phyloP scores from a whole-genome alignment of 176 grass and related monocot species.

The Puya raimondii region DNA sequence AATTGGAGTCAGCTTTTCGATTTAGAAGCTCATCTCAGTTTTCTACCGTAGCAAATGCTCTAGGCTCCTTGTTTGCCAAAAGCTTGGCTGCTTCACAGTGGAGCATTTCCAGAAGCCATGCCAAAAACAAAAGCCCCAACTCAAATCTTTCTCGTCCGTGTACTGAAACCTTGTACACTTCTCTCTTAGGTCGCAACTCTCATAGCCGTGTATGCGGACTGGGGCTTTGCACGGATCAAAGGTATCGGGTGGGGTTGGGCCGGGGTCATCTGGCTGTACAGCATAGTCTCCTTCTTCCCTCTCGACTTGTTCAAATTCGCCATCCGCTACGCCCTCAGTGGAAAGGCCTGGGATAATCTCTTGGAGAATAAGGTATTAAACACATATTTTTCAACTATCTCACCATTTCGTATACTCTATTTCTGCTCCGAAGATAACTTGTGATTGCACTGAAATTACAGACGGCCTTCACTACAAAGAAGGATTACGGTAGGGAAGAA shows the following conservation, averaged over 20 bases:
- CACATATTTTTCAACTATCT: not conserved
- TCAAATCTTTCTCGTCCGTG: too few relatives aligned
- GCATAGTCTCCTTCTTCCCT: slow-evolving; percentile 57
- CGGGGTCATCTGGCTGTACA: slow-evolving; percentile 93
- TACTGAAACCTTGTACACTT: too few relatives aligned
- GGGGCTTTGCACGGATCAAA: slow-evolving; percentile 48
- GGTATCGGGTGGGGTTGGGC: slow-evolving; percentile 94
- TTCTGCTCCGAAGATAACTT: not conserved
- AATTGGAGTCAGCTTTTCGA: too few relatives aligned
- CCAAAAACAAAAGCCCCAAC: too few relatives aligned
- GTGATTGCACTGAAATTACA: slow-evolving; percentile 10
- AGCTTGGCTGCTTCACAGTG: too few relatives aligned
- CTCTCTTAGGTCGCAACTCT: slow-evolving; percentile 51
- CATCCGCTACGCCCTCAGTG: slow-evolving; percentile 76
- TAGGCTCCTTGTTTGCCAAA: too few relatives aligned
- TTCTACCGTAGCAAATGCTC: too few relatives aligned
- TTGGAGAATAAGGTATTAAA: slow-evolving; percentile 62
- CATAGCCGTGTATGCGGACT: slow-evolving; percentile 50
- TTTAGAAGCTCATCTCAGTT: too few relatives aligned
- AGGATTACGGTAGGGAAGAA: slow-evolving; percentile 86
- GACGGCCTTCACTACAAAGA: slow-evolving; percentile 79
- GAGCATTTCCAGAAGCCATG: too few relatives aligned
- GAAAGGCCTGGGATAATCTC: slow-evolving; percentile 81
- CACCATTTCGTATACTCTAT: not conserved
- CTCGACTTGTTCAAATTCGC: slow-evolving; percentile 81